Percentiles rank a stretch among this genome's conserved stretches.
Evolutionary conservation across 176 grass and related monocot genomes (phyloP).

Genomic region (Zoysia pacifica): DNA sequence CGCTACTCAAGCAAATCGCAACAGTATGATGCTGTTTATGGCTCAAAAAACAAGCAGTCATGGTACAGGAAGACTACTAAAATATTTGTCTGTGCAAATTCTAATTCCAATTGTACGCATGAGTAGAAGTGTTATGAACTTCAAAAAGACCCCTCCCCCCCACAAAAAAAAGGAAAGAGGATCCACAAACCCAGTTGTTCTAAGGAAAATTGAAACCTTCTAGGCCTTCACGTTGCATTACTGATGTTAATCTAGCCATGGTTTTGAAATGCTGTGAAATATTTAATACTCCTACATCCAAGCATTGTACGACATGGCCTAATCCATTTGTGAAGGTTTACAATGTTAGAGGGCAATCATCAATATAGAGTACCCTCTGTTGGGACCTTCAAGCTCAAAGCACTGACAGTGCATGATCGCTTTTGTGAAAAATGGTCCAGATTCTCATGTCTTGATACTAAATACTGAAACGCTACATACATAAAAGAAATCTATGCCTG

Average conservation of each 20-base stretch:
- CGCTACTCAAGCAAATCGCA: no score
- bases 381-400: constrained; percentile 26
- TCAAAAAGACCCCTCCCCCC: no score
- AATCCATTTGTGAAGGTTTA: constrained; percentile 28
- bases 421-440: not conserved
- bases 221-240: no score
- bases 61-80: no score
- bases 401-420: not conserved
- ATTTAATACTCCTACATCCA: not conserved
- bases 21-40: no score
- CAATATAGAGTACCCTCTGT: constrained; percentile 17
- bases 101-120: no score
- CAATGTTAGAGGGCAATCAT: constrained; percentile 29
- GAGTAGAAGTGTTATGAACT: no score
- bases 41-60: no score
- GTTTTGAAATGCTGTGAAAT: constrained; percentile 40
- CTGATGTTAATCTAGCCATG: not conserved
- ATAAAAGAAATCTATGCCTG: not conserved
- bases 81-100: no score
- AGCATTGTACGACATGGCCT: constrained; percentile 37
- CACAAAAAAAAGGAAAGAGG: no score
- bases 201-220: no score
- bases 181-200: no score
- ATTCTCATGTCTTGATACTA: not conserved
- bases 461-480: not conserved